Base-by-base conservation (phyloP, 345 rosid species). In the Pugionium cornutum region DNA sequence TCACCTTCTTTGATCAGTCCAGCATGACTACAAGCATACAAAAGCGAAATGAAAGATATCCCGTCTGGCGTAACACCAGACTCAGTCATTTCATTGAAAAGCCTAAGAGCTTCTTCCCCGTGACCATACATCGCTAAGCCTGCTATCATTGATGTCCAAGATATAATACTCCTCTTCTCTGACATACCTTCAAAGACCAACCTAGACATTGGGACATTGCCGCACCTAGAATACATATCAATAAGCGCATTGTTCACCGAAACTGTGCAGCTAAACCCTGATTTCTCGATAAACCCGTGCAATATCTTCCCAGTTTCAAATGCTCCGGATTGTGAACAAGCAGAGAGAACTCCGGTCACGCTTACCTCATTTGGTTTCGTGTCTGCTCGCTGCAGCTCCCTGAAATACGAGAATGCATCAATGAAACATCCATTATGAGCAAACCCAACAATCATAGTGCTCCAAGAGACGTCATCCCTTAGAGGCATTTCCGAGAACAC, bases 11-110 rank as follows among this genome's bases (percentile, higher is more conserved):
- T 54, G 7, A 84, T 82, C 29, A 82, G 83, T 67, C 92, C 92
- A 18, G 87, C 82, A 68, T 86, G 92, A 74, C 87, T 76, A 41
- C 92, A 86, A 54, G 91, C 89, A 65, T 82, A 80, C 50, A 83
- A 59, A 57, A 83, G 76, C 51, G 64, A 73, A 58, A 86, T 60
- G 67, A 86, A 84, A 62, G 85, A 82, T 52, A 82, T 74, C 44
- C 61, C 81, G 3, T 82, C 86, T 45, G 86, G 91, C 46, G 28
- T 61, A 58, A 77, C 45, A 33, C 80, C 78, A 10, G 60, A 67
- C 9, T 49, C 51, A 4, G 58, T 68, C 86, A 86, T 76, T 36
- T 68, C 50, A 39, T 81, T 51, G 62, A 86, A 83, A 32, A 83
- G 43, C 1, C 26, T 56, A 27, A 82, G 59, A 29, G 91, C 87